Conservation (phyloP, 2,329 filamentous ascomycete genomes). For the Penicillium sclerotiorum region DNA sequence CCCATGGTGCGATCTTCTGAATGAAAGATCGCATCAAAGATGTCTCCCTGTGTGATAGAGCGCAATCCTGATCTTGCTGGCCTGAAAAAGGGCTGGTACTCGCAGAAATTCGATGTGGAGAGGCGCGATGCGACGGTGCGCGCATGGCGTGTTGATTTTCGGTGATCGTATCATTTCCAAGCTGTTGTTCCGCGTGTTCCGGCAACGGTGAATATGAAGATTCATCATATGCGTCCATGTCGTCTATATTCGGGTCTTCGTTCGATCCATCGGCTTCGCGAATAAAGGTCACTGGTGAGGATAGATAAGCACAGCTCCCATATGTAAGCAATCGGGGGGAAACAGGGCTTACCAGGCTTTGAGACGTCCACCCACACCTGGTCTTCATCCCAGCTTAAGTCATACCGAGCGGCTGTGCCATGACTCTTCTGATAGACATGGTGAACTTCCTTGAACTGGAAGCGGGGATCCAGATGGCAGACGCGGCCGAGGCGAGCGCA, state of each 20-base stretch:
- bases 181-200: background rate
- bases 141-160: background rate
- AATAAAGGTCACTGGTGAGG: conserved; percentile 30
- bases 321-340: background rate
- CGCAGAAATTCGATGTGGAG: background rate
- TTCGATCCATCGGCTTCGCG: conserved; percentile 24
- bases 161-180: background rate
- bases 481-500: conserved; percentile 32
- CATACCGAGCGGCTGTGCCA: conserved; percentile 29
- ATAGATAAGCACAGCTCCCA: background rate
- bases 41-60: conserved; percentile 35
- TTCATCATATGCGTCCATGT: background rate
- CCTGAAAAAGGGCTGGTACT: conserved; percentile 17
- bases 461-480: conserved; percentile 37
- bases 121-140: background rate
- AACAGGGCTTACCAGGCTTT: conserved; percentile 24
- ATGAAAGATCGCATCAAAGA: conserved; percentile 38
- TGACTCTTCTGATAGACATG: conserved; percentile 38
- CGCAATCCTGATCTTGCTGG: conserved; percentile 7
- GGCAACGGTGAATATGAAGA: background rate
- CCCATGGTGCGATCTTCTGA: conserved; percentile 37
- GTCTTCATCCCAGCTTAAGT: conserved; percentile 33
- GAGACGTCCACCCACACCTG: conserved; percentile 38
- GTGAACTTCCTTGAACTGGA: conserved; percentile 36
- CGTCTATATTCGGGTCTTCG: background rate